These are phyloP conservation scores for Ilex asprella DNA, from an alignment of 257 asterid species.

Conservation along the genomic window DNA sequence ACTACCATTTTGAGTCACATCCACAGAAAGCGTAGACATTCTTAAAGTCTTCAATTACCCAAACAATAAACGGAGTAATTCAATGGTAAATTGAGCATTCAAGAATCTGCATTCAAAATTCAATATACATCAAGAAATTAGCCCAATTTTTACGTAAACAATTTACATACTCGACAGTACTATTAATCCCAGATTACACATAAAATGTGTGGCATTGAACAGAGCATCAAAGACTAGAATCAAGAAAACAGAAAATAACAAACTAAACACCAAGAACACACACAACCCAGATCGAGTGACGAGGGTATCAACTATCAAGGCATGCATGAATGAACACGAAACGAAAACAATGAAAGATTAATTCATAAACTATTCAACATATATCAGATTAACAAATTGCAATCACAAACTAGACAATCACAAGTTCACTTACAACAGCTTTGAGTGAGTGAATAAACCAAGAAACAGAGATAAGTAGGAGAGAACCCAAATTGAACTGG, in stretches of 20 bases:
- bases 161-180: background rate
- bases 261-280: background rate
- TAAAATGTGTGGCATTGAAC: background rate
- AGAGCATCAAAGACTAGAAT: background rate
- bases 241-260: no score
- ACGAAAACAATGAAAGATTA: background rate
- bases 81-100: conserved; percentile 1
- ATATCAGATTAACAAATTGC: background rate
- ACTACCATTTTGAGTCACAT: conserved; percentile 27
- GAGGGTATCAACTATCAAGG: background rate
- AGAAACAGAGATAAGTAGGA: background rate
- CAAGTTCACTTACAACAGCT: no score
- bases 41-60: conserved; percentile 10
- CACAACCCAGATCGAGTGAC: background rate
- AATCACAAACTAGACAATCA: background rate
- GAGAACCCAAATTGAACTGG: no score
- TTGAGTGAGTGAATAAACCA: background rate
- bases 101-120: conserved; percentile 15
- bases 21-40: conserved; percentile 39
- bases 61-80: background rate
- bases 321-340: conserved; percentile 2
- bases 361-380: background rate
- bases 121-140: conserved; percentile 7
- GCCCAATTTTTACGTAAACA: no score
- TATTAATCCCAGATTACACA: background rate